These are phyloP conservation scores for Phytopythium boreale DNA, from an alignment of 352 stramenopile genomes.

Conservation along the genomic window DNA sequence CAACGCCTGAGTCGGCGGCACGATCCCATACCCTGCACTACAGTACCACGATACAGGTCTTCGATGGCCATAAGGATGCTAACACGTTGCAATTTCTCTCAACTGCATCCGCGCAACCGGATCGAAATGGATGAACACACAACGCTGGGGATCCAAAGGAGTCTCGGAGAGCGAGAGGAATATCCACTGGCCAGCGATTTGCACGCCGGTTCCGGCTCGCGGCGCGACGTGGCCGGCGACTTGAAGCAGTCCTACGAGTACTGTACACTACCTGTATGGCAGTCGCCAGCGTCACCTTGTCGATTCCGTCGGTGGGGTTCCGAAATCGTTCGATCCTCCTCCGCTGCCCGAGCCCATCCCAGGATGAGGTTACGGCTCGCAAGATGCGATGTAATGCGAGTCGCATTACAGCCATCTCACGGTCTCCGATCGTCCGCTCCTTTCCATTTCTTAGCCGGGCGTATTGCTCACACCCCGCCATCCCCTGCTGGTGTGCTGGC, in stretches of 20 bases:
- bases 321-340: neutral
- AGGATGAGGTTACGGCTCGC: neutral
- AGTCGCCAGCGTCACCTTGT: no score
- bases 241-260: no score
- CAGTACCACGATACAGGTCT: neutral
- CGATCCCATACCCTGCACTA: neutral
- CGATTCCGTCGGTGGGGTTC: neutral
- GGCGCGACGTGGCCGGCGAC: no score
- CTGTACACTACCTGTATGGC: no score
- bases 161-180: neutral
- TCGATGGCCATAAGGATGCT: neutral
- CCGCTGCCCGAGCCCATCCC: neutral
- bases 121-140: neutral
- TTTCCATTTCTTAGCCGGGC: neutral
- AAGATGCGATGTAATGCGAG: no score
- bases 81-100: neutral
- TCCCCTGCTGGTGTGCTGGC: neutral
- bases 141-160: neutral
- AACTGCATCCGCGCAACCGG: neutral
- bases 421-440: neutral
- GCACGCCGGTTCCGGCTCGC: neutral
- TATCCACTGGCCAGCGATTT: neutral
- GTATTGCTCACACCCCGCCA: slow-evolving; percentile 1
- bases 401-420: neutral
- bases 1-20: slow-evolving; percentile 24